Evolutionary conservation across 352 stramenopile genomes (phyloP).

Genomic region (Pythium periplocum): DNA sequence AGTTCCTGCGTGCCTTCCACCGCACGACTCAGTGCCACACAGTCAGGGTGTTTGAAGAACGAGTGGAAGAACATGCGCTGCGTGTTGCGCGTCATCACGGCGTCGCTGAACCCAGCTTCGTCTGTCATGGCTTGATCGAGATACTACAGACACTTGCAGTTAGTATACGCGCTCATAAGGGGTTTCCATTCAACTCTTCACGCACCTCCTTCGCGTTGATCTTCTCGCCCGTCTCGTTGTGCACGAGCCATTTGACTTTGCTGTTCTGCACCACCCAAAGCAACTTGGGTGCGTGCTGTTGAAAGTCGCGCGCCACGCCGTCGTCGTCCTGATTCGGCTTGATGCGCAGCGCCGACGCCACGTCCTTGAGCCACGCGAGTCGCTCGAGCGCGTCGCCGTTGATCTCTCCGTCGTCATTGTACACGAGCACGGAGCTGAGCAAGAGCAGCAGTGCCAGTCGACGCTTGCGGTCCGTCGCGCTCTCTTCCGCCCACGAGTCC

Average conservation of each 20-base stretch:
- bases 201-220: slow-evolving; percentile 24
- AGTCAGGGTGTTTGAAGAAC: slow-evolving; percentile 38
- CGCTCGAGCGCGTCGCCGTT: slow-evolving; percentile 30
- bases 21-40: slow-evolving; percentile 40
- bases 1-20: slow-evolving; percentile 31
- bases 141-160: slow-evolving; percentile 26
- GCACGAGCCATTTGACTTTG: slow-evolving; percentile 65
- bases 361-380: slow-evolving; percentile 40
- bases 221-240: slow-evolving; percentile 40
- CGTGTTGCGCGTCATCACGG: slow-evolving; percentile 41
- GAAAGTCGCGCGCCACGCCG: slow-evolving; percentile 34
- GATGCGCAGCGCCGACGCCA: slow-evolving; percentile 36
- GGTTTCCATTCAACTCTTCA: not conserved
- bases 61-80: slow-evolving; percentile 54
- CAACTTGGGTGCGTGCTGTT: slow-evolving; percentile 45
- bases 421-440: slow-evolving; percentile 52
- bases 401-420: slow-evolving; percentile 57
- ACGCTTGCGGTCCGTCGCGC: slow-evolving; percentile 2
- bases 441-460: slow-evolving; percentile 40
- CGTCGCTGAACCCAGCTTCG: slow-evolving; percentile 51
- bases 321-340: slow-evolving; percentile 57
- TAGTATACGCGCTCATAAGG: not conserved
- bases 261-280: slow-evolving; percentile 59
- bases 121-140: slow-evolving; percentile 37
- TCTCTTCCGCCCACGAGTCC: slow-evolving; percentile 5